Percentiles rank a stretch among this genome's conserved stretches.
phyloP scores from a whole-genome alignment of 371 early-diverging fungal species.

The Mucor velutinosus region DNA sequence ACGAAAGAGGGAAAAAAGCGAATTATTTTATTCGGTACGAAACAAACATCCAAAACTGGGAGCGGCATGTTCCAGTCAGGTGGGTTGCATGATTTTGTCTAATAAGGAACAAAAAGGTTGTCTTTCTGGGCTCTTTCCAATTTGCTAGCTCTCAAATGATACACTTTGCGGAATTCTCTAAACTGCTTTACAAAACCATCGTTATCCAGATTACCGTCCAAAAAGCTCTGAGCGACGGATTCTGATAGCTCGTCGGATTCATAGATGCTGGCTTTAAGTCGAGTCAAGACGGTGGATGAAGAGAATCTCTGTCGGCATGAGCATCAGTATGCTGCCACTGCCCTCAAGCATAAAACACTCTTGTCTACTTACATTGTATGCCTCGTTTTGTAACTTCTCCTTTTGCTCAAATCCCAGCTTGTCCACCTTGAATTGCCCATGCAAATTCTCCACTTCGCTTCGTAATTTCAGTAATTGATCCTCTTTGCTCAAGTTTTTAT shows the following conservation, averaged over 20 bases:
- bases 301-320: slow-evolving; percentile 49
- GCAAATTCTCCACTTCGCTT: slow-evolving; percentile 38
- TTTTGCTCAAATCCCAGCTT: slow-evolving; percentile 51
- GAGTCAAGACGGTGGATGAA: slow-evolving; percentile 57
- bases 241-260: slow-evolving; percentile 68
- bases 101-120: slow-evolving; percentile 26
- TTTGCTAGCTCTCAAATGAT: slow-evolving; percentile 65
- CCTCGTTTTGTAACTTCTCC: slow-evolving; percentile 57
- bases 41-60: background rate
- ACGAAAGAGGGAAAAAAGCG: background rate
- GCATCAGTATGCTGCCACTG: background rate
- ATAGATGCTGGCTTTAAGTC: slow-evolving; percentile 56
- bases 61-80: slow-evolving; percentile 10
- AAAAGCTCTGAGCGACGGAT: slow-evolving; percentile 59
- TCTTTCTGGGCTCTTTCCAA: slow-evolving; percentile 56
- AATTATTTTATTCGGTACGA: background rate
- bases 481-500: slow-evolving; percentile 53
- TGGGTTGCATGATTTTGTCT: slow-evolving; percentile 15
- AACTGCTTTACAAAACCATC: slow-evolving; percentile 64
- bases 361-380: slow-evolving; percentile 47
- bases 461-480: slow-evolving; percentile 46
- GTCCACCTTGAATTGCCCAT: slow-evolving; percentile 37
- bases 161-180: slow-evolving; percentile 63
- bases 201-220: slow-evolving; percentile 62
- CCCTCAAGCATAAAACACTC: too few species aligned